Evolutionary conservation across 441 rosid species (phyloP), one percentile per base, ranked within the genome.

Genomic region (Biscutella laevigata): DNA sequence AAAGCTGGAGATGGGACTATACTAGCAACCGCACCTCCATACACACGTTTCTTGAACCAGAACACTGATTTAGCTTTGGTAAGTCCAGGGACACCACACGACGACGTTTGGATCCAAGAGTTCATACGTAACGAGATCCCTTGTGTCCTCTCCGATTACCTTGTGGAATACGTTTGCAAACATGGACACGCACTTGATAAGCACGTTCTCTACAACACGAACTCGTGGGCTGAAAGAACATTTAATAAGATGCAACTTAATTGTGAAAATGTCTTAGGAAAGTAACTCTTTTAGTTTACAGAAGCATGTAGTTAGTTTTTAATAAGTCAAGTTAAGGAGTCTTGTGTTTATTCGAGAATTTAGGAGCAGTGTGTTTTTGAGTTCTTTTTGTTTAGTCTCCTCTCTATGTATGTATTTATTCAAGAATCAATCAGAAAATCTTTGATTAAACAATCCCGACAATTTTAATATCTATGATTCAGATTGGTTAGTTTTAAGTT

Each of bases 11-110:
- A 77, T 54, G 99, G 99, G 59, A 74, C 76, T 0, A 75, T 94
- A 64, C 57, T 94, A 68, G 97, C 99, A 58, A 89, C 97, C 14
- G 86, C 95, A 61, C 96, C 99, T 14, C 99, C 99, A 32, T 94
- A 94, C 69, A 74, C 73, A 6, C 83, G 91, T 6, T 81, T 80
- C 73, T 78, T 94, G 27, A 62, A 77, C 19, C 62, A 82, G 27
- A 84, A 81, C 42, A 82, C 85, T 4, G 89, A 89, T 73, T 94
- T 76, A 10, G 99, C 94, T 0, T 42, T 94, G 30, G 64, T 89
- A 47, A 81, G 94, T 63, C 84, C 97, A 1, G 89, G 91, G 22
- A 83, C 77, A 73, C 78, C 94, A 4, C 66, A 61, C 2, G 82
- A 52, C 5, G 95, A 94, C 37, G 4, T 75, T 32, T 94, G 96